Percentiles rank a stretch among this genome's conserved stretches.
Evolutionary conservation across 306 rosid genomes (phyloP).

Genomic region (Cucurbita argyrosperma): DNA sequence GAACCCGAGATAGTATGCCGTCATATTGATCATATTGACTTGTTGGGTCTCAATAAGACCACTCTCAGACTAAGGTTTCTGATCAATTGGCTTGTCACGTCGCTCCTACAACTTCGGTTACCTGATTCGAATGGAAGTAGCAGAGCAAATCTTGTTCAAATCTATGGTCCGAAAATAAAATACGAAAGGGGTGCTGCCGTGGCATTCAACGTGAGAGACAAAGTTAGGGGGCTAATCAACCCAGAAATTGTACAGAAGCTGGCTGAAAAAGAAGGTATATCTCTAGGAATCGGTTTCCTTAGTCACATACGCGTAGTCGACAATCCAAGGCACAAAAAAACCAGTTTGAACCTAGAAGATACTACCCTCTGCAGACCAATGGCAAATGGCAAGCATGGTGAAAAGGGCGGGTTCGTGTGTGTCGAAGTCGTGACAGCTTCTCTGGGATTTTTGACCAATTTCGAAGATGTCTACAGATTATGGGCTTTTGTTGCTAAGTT

Average conservation of each 20-base stretch:
- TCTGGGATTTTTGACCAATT: conserved; percentile 70
- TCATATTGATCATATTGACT: conserved; percentile 60
- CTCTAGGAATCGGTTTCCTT: conserved; percentile 76
- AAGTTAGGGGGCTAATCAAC: conserved; percentile 44
- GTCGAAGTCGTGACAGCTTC: conserved; percentile 91
- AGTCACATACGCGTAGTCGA: conserved; percentile 66
- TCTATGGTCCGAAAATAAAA: conserved; percentile 89
- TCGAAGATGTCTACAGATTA: conserved; percentile 81
- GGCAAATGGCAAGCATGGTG: conserved; percentile 52
- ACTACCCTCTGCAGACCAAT: conserved; percentile 31
- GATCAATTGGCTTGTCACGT: conserved; percentile 93
- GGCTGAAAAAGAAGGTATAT: conserved; percentile 83
- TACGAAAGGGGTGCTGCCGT: conserved; percentile 95
- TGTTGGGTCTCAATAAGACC: conserved; percentile 89
- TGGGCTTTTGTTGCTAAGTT: conserved; percentile 90
- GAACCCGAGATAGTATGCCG: conserved; percentile 68
- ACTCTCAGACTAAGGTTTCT: conserved; percentile 69
- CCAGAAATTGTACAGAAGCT: conserved; percentile 89
- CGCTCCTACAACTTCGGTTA: conserved; percentile 61
- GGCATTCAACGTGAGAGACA: conserved; percentile 77
- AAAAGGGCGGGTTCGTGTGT: conserved; percentile 50
- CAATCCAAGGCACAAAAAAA: conserved; percentile 35
- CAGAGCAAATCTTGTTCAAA: conserved; percentile 45
- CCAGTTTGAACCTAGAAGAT: conserved; percentile 20
- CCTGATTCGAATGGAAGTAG: conserved; percentile 33